Conservation (phyloP, 306 rosid species). For the Gleditsia sinensis region DNA sequence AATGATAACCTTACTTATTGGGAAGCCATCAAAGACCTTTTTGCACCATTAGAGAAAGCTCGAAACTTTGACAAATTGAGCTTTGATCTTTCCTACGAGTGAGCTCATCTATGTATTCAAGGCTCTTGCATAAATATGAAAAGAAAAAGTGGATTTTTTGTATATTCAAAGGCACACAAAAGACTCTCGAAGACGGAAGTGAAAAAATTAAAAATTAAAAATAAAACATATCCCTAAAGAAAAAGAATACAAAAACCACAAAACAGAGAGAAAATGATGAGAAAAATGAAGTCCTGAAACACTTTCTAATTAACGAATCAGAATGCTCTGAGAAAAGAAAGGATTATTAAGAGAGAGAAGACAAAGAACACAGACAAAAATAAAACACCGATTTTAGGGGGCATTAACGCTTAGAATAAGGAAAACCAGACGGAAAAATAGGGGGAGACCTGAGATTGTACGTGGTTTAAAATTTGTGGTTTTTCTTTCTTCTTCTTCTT, state of each 20-base stretch:
- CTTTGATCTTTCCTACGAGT: conserved; percentile 27
- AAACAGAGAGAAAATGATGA: conserved; percentile 21
- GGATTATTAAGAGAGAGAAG: background rate
- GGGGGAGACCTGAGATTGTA: too few relatives aligned
- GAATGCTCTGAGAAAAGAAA: conserved; percentile 33
- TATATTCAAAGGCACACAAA: conserved; percentile 22
- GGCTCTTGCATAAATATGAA: background rate
- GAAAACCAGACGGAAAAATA: too few relatives aligned
- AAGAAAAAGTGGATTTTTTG: background rate
- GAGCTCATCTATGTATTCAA: conserved; percentile 22
- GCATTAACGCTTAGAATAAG: too few relatives aligned
- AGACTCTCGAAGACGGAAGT: conserved; percentile 20
- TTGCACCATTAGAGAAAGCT: conserved; percentile 23
- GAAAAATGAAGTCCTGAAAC: conserved; percentile 37
- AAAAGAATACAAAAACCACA: background rate
- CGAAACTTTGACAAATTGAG: conserved; percentile 31
- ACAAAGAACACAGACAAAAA: background rate
- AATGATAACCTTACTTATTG: conserved; percentile 22
- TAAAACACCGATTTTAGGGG: conserved; percentile 30
- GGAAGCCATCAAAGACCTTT: conserved; percentile 35
- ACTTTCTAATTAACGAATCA: conserved; percentile 31
- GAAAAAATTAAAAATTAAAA: background rate
- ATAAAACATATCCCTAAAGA: background rate
- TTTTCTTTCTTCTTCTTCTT: too few relatives aligned
- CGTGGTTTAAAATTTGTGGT: too few relatives aligned